Evolutionary conservation across 208 protist species (phyloP), one percentile per base, ranked within the genome.

Genomic region (Leishmania aethiopica): DNA sequence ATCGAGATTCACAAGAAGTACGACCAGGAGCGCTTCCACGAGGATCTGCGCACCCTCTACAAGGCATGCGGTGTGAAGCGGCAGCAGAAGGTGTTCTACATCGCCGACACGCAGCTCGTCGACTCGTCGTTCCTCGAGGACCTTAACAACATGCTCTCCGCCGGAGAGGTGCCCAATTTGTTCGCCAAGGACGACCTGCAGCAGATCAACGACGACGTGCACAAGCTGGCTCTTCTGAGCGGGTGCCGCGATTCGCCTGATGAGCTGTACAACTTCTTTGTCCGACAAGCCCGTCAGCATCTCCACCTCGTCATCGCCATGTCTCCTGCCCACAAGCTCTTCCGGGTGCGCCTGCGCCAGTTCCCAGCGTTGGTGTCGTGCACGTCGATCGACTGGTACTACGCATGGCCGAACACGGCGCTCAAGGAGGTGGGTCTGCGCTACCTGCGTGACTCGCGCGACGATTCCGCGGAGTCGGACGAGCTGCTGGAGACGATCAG

Each of bases 331-430:
- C 98, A 99, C 57, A 94, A 97, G 72, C 86, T 96, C 28, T 99
- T 99, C 89, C 92, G 99, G 70, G 90, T 96, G 59, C 92, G 99
- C 47, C 93, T 99, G 51, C 93, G 99, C n/a, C 99, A 99, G 93
- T 99, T 99, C 88, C 99, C 99, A 3, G 95, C 98, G 49, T 86
- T 99, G 1, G 97, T 99, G 59, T 99, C 98, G 78, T 99, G 97
- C 90, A 99, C 98, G 8, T 99, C 98, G 47, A 99, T 99, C 83
- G 98, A 99, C 88, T 99, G 99, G 98, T 99, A 99, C 90, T 86
- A 92, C 62, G 96, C 98, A 74, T 99, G 99, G 99, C 99, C 99
- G 49, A 92, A 92, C 60, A 97, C 99, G 77, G 99, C 99, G 66
- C 93, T 99, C 57, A 93, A 94, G 76, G 98, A 99, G 91, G 95